phyloP scores from a whole-genome alignment of 306 rosid species.

The Ceratonia siliqua region DNA sequence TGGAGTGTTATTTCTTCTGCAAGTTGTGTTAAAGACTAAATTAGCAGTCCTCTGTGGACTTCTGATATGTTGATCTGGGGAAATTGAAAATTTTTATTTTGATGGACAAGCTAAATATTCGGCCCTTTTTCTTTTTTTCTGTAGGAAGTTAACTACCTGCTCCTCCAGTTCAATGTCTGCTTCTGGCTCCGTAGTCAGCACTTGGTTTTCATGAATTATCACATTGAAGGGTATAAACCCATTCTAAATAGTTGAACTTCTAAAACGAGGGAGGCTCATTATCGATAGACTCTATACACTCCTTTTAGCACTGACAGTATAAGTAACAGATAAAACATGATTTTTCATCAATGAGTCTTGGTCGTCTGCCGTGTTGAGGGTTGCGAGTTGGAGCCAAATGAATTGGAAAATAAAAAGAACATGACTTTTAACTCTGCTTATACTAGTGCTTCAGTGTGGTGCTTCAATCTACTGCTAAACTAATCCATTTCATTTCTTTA shows the following conservation, averaged over 20 bases:
- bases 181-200: background rate
- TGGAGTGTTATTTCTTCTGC: background rate
- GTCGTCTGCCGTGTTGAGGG: too few relatives aligned
- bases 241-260: background rate
- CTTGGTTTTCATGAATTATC: conserved; percentile 16
- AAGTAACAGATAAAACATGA: conserved; percentile 1
- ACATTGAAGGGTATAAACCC: background rate
- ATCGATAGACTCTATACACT: conserved; percentile 5
- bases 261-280: background rate
- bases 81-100: conserved; percentile 8
- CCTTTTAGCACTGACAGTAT: conserved; percentile 7
- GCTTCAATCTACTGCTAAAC: conserved; percentile 29
- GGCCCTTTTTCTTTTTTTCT: background rate
- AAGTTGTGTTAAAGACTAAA: background rate
- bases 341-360: too few relatives aligned
- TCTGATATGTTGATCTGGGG: conserved; percentile 2
- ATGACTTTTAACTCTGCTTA: background rate
- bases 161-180: background rate
- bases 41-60: background rate
- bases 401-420: too few relatives aligned
- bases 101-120: background rate
- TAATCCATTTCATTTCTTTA: conserved; percentile 35
- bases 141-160: background rate
- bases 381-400: too few relatives aligned
- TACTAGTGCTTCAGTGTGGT: background rate